Percentiles rank a stretch among this genome's conserved stretches.
These are phyloP conservation scores for Neopestalotiopsis rosae DNA, from an alignment of 2,329 filamentous ascomycete species.

Conservation along the genomic window DNA sequence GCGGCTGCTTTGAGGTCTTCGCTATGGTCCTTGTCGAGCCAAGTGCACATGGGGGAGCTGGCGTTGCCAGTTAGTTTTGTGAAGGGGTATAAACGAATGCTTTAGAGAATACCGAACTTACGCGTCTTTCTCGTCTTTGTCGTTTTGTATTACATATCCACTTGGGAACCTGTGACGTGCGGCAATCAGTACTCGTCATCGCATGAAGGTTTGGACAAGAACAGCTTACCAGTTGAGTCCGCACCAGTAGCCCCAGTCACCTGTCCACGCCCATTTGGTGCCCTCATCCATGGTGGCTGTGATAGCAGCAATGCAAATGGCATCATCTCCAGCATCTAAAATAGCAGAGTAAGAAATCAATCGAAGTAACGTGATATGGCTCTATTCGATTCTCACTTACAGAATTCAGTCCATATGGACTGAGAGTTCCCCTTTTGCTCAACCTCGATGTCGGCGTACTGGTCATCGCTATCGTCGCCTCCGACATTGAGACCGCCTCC, in stretches of 20 bases:
- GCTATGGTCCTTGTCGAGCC: constrained; percentile 21
- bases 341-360: constrained; percentile 2
- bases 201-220: too few relatives aligned
- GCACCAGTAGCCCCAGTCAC: constrained; percentile 18
- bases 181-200: too few relatives aligned
- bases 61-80: not conserved
- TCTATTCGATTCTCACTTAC: constrained; percentile 4
- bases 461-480: not conserved
- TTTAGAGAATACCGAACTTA: not conserved
- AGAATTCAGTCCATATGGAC: constrained; percentile 19
- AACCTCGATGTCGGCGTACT: constrained; percentile 9
- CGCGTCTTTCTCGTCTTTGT: not conserved
- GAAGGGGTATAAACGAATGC: not conserved
- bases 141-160: constrained; percentile 2
- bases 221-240: constrained; percentile 9
- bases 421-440: constrained; percentile 11
- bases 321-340: constrained; percentile 18
- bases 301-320: constrained; percentile 20
- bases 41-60: constrained; percentile 19
- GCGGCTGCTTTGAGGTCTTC: constrained; percentile 19
- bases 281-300: constrained; percentile 16
- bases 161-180: not conserved
- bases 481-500: constrained; percentile 5
- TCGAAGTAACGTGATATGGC: not conserved
- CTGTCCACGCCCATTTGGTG: constrained; percentile 18